Evolutionary conservation across 345 rosid species (phyloP).

Genomic region (Kernera saxatilis): DNA sequence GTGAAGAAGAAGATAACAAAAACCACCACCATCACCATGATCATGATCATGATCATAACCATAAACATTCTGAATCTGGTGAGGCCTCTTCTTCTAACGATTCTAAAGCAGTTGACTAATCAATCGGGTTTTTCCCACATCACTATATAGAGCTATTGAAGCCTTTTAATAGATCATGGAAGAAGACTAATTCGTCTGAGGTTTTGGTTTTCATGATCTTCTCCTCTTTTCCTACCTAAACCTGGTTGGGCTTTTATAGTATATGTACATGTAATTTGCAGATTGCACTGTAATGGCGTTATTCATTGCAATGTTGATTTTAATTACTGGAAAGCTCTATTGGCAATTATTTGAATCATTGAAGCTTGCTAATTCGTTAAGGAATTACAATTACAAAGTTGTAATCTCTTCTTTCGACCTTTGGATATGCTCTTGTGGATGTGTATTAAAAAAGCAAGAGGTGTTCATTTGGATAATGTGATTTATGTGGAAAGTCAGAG

Average conservation of each 20-base stretch:
- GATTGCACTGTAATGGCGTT: slow-evolving; percentile 8
- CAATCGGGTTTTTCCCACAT: background rate
- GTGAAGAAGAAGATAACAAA: slow-evolving; percentile 60
- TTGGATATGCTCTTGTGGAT: no score
- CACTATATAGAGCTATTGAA: background rate
- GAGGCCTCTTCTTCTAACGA: slow-evolving; percentile 30
- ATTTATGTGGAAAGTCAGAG: no score
- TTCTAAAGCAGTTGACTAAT: slow-evolving; percentile 19
- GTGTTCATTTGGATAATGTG: no score
- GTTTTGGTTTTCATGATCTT: background rate
- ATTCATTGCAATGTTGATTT: slow-evolving; percentile 3
- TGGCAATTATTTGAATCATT: background rate
- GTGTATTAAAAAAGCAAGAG: no score
- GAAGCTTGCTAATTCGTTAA: background rate
- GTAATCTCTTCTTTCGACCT: no score
- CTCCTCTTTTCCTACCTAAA: background rate
- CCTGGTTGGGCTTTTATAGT: background rate
- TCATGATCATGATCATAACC: slow-evolving; percentile 26
- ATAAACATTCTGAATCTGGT: slow-evolving; percentile 14
- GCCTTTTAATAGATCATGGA: slow-evolving; percentile 1
- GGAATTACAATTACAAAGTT: no score
- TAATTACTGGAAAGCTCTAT: background rate
- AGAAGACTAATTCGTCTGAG: background rate
- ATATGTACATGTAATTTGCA: slow-evolving; percentile 23
- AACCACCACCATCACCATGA: slow-evolving; percentile 22